Evolutionary conservation across 108 stramenopile species (phyloP).

Genomic region (Discostella pseudostelligera): DNA sequence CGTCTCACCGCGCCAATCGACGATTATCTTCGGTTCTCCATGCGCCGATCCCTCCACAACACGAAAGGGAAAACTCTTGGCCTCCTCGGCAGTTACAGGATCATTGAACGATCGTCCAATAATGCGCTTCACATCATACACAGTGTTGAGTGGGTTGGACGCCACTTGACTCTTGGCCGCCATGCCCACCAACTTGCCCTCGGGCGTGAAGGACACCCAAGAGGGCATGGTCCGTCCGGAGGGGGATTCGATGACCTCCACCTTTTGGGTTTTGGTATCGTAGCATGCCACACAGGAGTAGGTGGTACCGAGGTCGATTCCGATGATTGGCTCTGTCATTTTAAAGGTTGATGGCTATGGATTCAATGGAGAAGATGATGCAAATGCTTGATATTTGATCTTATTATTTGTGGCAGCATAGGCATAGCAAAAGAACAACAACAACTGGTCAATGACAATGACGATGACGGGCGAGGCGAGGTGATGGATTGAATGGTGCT

Average conservation of each 20-base stretch:
- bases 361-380: not conserved
- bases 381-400: no score
- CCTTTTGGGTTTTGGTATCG: constrained; percentile 40
- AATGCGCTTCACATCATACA: constrained; percentile 72
- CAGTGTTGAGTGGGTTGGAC: constrained; percentile 55
- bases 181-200: constrained; percentile 55
- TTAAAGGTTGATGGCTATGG: constrained; percentile 1
- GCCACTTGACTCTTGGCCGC: constrained; percentile 68
- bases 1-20: constrained; percentile 51
- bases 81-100: constrained; percentile 53
- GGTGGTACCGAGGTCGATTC: constrained; percentile 58
- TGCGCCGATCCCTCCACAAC: constrained; percentile 45
- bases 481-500: no score
- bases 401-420: no score
- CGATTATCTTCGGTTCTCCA: constrained; percentile 50
- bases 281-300: constrained; percentile 52
- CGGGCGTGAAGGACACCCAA: constrained; percentile 76
- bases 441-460: not conserved
- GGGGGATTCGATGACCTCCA: constrained; percentile 79
- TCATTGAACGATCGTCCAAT: constrained; percentile 61
- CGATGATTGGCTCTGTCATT: constrained; percentile 54
- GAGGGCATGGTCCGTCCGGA: constrained; percentile 87
- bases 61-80: constrained; percentile 52
- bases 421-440: no score
- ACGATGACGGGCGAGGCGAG: not conserved